phyloP scores from a whole-genome alignment of 192 early-diverging fungal genomes.

The Mortierella antarctica region DNA sequence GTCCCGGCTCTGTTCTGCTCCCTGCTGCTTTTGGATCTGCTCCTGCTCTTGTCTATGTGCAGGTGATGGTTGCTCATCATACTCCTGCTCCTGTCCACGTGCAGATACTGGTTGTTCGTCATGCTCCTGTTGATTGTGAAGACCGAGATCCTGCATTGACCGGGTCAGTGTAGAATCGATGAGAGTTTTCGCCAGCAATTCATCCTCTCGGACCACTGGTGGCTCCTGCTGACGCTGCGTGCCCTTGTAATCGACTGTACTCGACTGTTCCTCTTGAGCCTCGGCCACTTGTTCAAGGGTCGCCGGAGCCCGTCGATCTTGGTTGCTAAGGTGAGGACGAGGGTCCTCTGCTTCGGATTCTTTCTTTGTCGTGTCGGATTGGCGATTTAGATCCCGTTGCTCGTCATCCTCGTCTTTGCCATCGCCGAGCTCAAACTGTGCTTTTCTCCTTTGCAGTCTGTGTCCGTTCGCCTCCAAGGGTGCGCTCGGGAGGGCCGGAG shows the following conservation, averaged over 20 bases:
- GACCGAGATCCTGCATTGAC: conserved; percentile 27
- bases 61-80: neutral
- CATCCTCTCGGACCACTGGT: conserved; percentile 17
- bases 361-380: conserved; percentile 14
- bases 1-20: neutral
- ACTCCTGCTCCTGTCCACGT: neutral
- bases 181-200: conserved; percentile 33
- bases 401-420: conserved; percentile 1
- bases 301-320: neutral
- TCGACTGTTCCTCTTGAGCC: neutral
- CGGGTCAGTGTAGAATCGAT: conserved; percentile 24
- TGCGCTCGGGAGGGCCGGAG: neutral
- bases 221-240: neutral
- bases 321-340: neutral
- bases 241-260: neutral
- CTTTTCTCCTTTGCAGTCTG: conserved; percentile 12
- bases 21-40: neutral
- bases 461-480: neutral
- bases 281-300: neutral
- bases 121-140: neutral
- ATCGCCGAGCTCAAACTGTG: conserved; percentile 34
- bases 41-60: neutral
- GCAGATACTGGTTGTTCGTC: neutral
- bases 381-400: neutral
- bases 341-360: conserved; percentile 17